These are phyloP conservation scores for Syncephalis plumigaleata DNA, from an alignment of 371 early-diverging fungal genomes.

Conservation along the genomic window DNA sequence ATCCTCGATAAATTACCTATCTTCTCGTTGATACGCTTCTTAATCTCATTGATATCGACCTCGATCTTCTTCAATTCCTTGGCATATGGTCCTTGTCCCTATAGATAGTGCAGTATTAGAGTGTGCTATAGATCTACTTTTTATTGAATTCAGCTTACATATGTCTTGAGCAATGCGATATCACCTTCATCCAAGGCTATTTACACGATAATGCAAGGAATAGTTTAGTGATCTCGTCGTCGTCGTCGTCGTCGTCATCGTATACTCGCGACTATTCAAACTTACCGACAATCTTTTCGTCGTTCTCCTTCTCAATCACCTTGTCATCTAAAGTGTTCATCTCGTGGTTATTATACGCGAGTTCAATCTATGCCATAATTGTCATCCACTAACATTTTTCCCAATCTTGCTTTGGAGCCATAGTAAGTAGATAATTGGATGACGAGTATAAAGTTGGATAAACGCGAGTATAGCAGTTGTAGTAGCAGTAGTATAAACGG, in stretches of 20 bases:
- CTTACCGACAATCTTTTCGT: constrained; percentile 83
- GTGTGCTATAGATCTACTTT: background rate
- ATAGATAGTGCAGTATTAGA: background rate
- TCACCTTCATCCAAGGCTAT: constrained; percentile 89
- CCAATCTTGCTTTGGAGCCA: constrained; percentile 66
- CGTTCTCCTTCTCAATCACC: constrained; percentile 52
- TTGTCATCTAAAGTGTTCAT: constrained; percentile 63
- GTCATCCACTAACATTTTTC: constrained; percentile 89
- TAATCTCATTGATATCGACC: constrained; percentile 82
- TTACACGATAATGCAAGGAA: constrained; percentile 2
- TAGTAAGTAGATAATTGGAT: background rate
- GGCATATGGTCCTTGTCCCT: constrained; percentile 97
- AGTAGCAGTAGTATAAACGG: no score
- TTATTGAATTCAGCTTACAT: constrained; percentile 41
- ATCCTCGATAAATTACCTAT: constrained; percentile 38
- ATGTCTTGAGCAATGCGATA: constrained; percentile 86
- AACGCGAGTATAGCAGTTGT: no score
- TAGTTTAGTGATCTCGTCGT: no score
- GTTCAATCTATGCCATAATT: background rate
- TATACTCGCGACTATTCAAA: background rate
- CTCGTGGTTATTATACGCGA: background rate
- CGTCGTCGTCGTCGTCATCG: no score
- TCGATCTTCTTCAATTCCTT: constrained; percentile 83
- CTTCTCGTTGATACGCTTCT: constrained; percentile 93
- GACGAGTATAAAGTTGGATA: no score